phyloP scores from a whole-genome alignment of 169 alveolate genomes.

The Eimeria tenella region DNA sequence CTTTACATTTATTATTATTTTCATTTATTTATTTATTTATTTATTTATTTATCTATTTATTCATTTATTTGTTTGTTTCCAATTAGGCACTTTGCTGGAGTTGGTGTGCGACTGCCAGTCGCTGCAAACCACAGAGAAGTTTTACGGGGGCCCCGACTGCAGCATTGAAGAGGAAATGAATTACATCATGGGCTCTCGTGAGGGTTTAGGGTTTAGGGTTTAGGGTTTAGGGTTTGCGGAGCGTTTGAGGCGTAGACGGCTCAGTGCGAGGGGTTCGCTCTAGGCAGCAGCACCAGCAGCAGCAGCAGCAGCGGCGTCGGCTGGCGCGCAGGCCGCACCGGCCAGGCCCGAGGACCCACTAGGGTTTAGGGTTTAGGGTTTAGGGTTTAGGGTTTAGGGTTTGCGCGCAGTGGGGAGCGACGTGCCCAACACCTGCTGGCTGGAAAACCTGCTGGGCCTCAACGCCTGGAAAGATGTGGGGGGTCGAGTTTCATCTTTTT shows the following conservation, averaged over 20 bases:
- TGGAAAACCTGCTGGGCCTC: constrained; percentile 60
- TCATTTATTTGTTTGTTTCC: no score
- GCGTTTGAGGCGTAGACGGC: no score
- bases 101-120: constrained; percentile 41
- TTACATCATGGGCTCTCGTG: neutral
- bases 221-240: no score
- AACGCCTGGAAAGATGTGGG: constrained; percentile 56
- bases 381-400: neutral
- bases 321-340: no score
- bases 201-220: neutral
- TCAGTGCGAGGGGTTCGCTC: no score
- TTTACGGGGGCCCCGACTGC: constrained; percentile 43
- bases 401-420: neutral
- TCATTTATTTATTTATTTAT: no score
- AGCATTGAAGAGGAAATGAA: constrained; percentile 5
- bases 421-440: constrained; percentile 58
- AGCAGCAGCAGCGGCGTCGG: no score
- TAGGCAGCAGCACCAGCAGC: no score
- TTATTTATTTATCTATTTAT: no score
- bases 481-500: constrained; percentile 35
- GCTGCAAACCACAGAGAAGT: constrained; percentile 30
- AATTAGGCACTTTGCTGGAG: constrained; percentile 2
- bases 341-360: no score
- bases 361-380: neutral
- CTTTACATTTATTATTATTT: no score